phyloP scores from a whole-genome alignment of 2,329 filamentous ascomycete genomes.

The Fusarium sarcochroum region DNA sequence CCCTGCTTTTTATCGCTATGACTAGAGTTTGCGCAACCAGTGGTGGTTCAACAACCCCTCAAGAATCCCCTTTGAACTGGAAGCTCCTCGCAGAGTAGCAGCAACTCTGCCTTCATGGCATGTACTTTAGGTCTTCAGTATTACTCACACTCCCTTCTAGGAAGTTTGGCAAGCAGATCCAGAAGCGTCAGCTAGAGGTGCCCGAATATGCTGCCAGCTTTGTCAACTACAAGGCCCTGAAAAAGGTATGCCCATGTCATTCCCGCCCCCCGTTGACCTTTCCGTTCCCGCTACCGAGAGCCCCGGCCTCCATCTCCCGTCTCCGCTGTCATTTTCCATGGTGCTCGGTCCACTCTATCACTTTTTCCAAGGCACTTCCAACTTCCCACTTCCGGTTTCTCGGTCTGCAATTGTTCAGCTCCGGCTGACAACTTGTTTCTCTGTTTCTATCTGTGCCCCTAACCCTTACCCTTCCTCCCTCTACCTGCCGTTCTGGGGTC shows the following conservation, averaged over 20 bases:
- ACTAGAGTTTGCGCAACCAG: constrained; percentile 10
- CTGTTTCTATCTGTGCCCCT: constrained; percentile 13
- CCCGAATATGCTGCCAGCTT: constrained; percentile 99
- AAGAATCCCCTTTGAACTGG: constrained; percentile 11
- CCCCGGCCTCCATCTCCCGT: constrained; percentile 31
- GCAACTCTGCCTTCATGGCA: constrained; percentile 6
- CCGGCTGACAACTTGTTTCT: constrained; percentile 11
- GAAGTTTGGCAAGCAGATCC: constrained; percentile 99
- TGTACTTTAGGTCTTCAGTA: constrained; percentile 10
- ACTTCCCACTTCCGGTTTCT: constrained; percentile 14
- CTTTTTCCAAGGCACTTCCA: constrained; percentile 25
- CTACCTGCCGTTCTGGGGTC: constrained; percentile 17
- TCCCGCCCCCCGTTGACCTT: constrained; percentile 35
- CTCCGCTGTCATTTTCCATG: constrained; percentile 46
- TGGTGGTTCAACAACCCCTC: constrained; percentile 12
- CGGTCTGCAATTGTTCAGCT: constrained; percentile 21
- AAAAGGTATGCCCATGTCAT: constrained; percentile 78
- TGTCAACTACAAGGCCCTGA: constrained; percentile 98
- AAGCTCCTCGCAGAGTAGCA: constrained; percentile 7
- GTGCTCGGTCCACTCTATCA: constrained; percentile 32
- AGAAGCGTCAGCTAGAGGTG: constrained; percentile 98
- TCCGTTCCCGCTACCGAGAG: constrained; percentile 39
- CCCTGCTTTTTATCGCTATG: constrained; percentile 16
- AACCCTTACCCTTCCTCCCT: constrained; percentile 6
- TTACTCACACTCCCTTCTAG: constrained; percentile 62